phyloP scores from a whole-genome alignment of 2,329 filamentous ascomycete species.

The Claviceps maximensis region DNA sequence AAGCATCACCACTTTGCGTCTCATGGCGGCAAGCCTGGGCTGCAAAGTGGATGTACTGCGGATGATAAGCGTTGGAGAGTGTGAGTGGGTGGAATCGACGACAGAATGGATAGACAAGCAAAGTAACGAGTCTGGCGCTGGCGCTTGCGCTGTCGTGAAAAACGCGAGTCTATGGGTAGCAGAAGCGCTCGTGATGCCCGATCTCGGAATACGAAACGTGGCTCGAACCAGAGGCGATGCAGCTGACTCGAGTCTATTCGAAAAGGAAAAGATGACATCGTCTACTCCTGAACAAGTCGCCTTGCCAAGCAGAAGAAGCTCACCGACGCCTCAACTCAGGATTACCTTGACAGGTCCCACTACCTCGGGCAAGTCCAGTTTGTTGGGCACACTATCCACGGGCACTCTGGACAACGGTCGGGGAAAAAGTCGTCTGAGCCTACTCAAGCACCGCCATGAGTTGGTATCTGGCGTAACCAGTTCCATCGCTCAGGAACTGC shows the following conservation, averaged over 20 bases:
- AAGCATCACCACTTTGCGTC: constrained; percentile 68
- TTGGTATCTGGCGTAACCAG: constrained; percentile 85
- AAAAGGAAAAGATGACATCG: background rate
- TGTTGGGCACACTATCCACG: constrained; percentile 78
- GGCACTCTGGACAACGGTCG: constrained; percentile 83
- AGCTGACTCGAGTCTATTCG: background rate
- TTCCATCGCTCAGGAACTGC: constrained; percentile 83
- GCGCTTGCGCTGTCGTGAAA: constrained; percentile 9
- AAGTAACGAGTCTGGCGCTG: constrained; percentile 9
- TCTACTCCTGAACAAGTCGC: constrained; percentile 7
- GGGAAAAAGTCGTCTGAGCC: constrained; percentile 75
- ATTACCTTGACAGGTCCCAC: constrained; percentile 82
- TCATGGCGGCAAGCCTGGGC: constrained; percentile 87
- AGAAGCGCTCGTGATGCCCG: constrained; percentile 77
- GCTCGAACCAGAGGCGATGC: background rate
- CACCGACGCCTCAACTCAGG: constrained; percentile 61
- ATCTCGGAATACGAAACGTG: constrained; percentile 30
- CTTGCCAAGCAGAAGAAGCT: constrained; percentile 29
- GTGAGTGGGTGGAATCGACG: constrained; percentile 51
- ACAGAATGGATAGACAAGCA: constrained; percentile 18
- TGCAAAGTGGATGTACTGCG: constrained; percentile 73
- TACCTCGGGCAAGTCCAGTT: constrained; percentile 80
- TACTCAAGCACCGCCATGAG: constrained; percentile 88
- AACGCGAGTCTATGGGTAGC: constrained; percentile 65
- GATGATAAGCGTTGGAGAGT: constrained; percentile 73